A percentile compares a stretch with the other conserved stretches of the same genome.
These are phyloP conservation scores for Hypericum perforatum DNA, from an alignment of 345 rosid species.

Conservation along the genomic window DNA sequence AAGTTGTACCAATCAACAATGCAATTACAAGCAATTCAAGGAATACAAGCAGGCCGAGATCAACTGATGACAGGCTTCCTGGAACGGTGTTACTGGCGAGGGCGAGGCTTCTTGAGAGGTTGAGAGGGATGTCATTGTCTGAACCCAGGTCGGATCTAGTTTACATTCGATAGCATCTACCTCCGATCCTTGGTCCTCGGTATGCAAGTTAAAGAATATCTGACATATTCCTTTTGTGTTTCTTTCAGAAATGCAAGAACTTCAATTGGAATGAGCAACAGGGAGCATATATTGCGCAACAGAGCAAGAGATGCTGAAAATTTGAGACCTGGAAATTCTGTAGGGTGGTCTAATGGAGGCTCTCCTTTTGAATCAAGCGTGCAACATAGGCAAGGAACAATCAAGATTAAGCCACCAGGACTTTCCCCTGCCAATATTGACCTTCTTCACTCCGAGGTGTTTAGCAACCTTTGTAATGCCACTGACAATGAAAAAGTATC, in stretches of 20 bases:
- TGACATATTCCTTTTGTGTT: no score
- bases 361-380: constrained; percentile 28
- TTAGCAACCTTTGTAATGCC: constrained; percentile 18
- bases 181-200: neutral
- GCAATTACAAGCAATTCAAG: constrained; percentile 25
- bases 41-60: constrained; percentile 27
- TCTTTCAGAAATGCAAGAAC: constrained; percentile 17
- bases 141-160: constrained; percentile 41
- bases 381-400: constrained; percentile 17
- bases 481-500: constrained; percentile 15
- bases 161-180: neutral
- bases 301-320: constrained; percentile 37
- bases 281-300: constrained; percentile 22
- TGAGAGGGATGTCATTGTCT: constrained; percentile 65
- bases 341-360: constrained; percentile 13
- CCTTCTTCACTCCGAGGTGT: constrained; percentile 38
- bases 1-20: constrained; percentile 28
- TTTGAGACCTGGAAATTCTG: constrained; percentile 26
- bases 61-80: constrained; percentile 66
- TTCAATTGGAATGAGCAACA: constrained; percentile 9
- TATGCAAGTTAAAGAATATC: neutral
- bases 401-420: constrained; percentile 67
- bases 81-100: constrained; percentile 88
- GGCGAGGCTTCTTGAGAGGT: constrained; percentile 83
- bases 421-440: constrained; percentile 44